A percentile compares a stretch with the other conserved stretches of the same genome.
Evolutionary conservation across 257 asterid species (phyloP).

Genomic region (Penstemon barbatus): DNA sequence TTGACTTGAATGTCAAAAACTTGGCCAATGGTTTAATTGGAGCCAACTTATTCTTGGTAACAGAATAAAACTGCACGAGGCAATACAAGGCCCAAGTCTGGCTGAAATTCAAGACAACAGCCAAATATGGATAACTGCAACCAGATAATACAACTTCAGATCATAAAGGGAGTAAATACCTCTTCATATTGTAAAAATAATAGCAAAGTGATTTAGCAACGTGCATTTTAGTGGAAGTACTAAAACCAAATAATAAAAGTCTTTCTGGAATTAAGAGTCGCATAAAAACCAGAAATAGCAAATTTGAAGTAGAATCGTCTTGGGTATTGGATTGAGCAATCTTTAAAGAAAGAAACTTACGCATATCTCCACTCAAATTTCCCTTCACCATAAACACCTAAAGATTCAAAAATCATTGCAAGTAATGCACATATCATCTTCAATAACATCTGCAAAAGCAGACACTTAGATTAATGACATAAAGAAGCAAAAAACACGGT

Average conservation of each 20-base stretch:
- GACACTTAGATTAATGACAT: constrained; percentile 15
- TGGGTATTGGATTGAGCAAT: not conserved
- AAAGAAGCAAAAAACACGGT: constrained; percentile 13
- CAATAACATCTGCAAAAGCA: constrained; percentile 73
- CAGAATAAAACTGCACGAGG: constrained; percentile 96
- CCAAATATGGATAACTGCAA: constrained; percentile 96
- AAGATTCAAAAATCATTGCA: constrained; percentile 70
- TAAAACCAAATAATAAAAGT: not conserved
- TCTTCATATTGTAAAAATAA: not conserved
- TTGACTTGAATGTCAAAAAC: constrained; percentile 91
- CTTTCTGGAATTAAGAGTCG: not conserved
- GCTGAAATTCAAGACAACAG: constrained; percentile 90
- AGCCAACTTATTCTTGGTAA: constrained; percentile 81
- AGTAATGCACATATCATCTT: constrained; percentile 91
- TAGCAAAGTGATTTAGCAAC: constrained; percentile 9
- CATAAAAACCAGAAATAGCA: not conserved
- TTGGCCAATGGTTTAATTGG: constrained; percentile 96
- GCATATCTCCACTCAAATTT: constrained; percentile 94
- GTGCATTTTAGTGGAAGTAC: not conserved
- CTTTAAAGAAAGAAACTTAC: constrained; percentile 48
- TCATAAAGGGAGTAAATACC: not conserved
- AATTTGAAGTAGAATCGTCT: not conserved
- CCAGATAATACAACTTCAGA: constrained; percentile 26
- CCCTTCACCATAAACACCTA: constrained; percentile 94
- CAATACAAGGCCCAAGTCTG: constrained; percentile 98